A percentile compares a stretch with the other conserved stretches of the same genome.
phyloP scores from a whole-genome alignment of 768 basidiomycete species.

The Boletus sp. region DNA sequence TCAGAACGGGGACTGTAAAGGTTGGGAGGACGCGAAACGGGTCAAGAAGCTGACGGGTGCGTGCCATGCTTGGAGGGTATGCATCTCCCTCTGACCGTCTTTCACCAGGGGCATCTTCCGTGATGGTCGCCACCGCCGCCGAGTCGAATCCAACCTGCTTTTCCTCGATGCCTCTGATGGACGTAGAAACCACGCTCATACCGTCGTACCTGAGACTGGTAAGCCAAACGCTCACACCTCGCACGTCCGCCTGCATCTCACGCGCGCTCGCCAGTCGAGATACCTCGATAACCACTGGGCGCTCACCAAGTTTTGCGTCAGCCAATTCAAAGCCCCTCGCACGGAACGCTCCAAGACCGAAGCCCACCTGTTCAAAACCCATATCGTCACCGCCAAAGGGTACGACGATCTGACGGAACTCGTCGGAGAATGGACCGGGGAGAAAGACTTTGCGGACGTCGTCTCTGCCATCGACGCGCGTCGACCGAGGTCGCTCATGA shows the following conservation, averaged over 20 bases:
- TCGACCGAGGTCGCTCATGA: conserved; percentile 20
- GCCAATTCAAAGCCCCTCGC: conserved; percentile 74
- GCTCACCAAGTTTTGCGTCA: conserved; percentile 84
- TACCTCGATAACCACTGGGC: conserved; percentile 80
- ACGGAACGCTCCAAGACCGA: conserved; percentile 56
- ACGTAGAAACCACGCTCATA: conserved; percentile 67
- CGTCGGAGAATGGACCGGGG: conserved; percentile 57
- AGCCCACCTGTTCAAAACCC: conserved; percentile 52
- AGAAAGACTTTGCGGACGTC: conserved; percentile 59
- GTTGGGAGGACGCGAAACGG: conserved; percentile 73
- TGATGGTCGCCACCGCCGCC: conserved; percentile 96
- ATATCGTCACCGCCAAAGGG: conserved; percentile 58
- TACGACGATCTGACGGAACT: conserved; percentile 54
- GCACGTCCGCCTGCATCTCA: conserved; percentile 1
- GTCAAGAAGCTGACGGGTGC: conserved; percentile 74
- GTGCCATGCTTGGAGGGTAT: conserved; percentile 13
- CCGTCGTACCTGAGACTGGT: conserved; percentile 77
- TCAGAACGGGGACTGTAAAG: conserved; percentile 90
- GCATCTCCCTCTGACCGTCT: background rate
- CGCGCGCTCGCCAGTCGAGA: conserved; percentile 46
- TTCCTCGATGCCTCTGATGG: conserved; percentile 59
- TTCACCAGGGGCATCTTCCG: conserved; percentile 72
- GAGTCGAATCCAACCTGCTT: conserved; percentile 93
- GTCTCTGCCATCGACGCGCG: conserved; percentile 43
- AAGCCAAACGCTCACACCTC: conserved; percentile 11